Evolutionary conservation across 345 rosid genomes (phyloP).

Genomic region (Citrus sp.): DNA sequence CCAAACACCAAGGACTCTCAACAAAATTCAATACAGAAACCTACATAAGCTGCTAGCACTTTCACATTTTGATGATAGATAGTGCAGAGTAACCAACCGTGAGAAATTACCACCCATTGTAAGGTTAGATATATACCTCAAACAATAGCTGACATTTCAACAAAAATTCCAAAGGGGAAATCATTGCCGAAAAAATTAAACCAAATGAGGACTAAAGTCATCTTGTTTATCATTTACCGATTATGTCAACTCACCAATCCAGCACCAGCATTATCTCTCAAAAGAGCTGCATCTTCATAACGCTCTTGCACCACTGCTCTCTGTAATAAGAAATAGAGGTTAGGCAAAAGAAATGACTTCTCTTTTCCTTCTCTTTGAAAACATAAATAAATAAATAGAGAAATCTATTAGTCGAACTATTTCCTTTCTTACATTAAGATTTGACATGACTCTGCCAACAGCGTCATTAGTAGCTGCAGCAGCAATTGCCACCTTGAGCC

Average conservation of each 20-base stretch:
- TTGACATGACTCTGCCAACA: conserved; percentile 73
- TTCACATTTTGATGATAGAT: neutral
- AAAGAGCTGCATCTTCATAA: conserved; percentile 70
- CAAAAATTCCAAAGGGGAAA: neutral
- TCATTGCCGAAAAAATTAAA: neutral
- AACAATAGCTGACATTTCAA: neutral
- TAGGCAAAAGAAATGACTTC: conserved; percentile 1
- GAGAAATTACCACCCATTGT: neutral
- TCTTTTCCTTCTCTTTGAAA: neutral
- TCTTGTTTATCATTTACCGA: neutral
- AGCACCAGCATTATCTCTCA: conserved; percentile 83
- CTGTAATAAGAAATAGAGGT: conserved; percentile 34
- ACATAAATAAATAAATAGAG: neutral
- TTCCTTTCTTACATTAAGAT: conserved; percentile 45
- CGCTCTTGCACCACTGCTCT: conserved; percentile 72
- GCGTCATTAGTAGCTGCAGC: conserved; percentile 71
- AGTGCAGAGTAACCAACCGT: neutral
- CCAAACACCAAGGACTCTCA: neutral
- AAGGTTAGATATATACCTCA: neutral
- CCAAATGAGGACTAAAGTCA: neutral
- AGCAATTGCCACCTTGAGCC: conserved; percentile 88
- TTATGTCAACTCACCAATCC: conserved; percentile 63
- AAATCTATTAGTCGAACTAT: neutral
- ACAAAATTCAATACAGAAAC: neutral
- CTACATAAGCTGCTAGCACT: neutral